Percentiles rank a stretch among this genome's conserved stretches.
These are phyloP conservation scores for Claviceps sp. DNA, from an alignment of 2,329 filamentous ascomycete genomes.

Conservation along the genomic window DNA sequence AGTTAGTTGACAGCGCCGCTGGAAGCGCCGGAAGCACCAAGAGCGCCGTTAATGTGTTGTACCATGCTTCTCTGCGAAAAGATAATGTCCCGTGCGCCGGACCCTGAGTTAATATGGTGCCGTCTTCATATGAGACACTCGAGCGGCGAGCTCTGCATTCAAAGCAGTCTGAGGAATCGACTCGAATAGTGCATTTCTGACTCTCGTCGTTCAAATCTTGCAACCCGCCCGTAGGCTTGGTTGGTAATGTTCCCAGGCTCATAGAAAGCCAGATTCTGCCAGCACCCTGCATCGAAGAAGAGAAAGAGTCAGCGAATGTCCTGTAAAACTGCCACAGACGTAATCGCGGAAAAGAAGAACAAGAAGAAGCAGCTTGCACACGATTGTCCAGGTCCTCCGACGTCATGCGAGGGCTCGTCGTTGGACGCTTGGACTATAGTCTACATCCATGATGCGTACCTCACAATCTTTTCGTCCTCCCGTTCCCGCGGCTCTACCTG, in stretches of 20 bases:
- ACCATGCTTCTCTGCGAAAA: neutral
- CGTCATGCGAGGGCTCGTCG: neutral
- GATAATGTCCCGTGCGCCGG: neutral
- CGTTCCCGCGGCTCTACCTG: constrained; percentile 86
- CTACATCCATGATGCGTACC: constrained; percentile 45
- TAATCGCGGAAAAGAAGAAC: too few species aligned
- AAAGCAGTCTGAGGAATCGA: neutral
- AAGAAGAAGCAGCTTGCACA: neutral
- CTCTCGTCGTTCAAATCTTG: neutral
- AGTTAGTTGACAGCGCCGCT: too few species aligned
- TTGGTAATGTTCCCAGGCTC: constrained; percentile 11
- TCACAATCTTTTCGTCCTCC: constrained; percentile 98
- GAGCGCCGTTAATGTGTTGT: neutral
- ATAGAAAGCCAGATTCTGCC: constrained; percentile 49
- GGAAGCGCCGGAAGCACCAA: too few species aligned
- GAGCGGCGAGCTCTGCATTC: neutral
- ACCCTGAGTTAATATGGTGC: neutral
- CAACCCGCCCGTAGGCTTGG: neutral
- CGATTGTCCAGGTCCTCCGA: neutral
- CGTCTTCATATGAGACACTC: neutral
- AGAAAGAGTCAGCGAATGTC: constrained; percentile 1
- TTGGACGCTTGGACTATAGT: constrained; percentile 5
- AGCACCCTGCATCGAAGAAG: constrained; percentile 33
- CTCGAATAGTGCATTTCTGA: neutral
- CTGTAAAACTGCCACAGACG: neutral